Conservation (phyloP, 257 asterid species). For the Thymus quinquecostatus region DNA sequence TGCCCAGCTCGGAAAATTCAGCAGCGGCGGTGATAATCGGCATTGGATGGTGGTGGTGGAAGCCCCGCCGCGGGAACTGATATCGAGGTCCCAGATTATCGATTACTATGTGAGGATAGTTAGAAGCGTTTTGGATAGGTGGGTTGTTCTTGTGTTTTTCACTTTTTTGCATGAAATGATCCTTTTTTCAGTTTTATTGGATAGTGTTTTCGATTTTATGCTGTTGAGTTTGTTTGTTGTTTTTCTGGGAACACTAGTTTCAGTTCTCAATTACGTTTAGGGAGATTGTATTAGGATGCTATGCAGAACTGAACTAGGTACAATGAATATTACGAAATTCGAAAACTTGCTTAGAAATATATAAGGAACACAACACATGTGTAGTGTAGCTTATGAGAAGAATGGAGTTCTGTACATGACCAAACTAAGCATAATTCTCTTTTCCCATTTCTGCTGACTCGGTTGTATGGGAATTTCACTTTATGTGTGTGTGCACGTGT, state of each 20-base stretch:
- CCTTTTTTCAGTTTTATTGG: not conserved
- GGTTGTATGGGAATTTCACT: not conserved
- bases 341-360: not conserved
- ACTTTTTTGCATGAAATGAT: conserved; percentile 7
- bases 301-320: not conserved
- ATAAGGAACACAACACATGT: too few species aligned
- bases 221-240: conserved; percentile 16
- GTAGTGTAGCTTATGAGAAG: not conserved
- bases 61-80: conserved; percentile 49
- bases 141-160: not conserved
- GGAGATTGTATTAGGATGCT: not conserved
- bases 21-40: conserved; percentile 32
- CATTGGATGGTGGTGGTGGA: conserved; percentile 83
- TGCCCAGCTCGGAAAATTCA: conserved; percentile 18
- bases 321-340: not conserved
- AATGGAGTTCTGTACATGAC: not conserved
- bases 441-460: conserved; percentile 5
- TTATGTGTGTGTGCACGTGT: not conserved
- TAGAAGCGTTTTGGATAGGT: conserved; percentile 74
- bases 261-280: not conserved
- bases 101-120: conserved; percentile 74
- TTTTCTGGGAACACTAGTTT: not conserved
- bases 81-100: conserved; percentile 57
- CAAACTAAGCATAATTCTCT: not conserved
- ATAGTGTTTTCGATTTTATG: not conserved